A percentile compares a stretch with the other conserved stretches of the same genome.
Evolutionary conservation across 768 basidiomycete species (phyloP).

Genomic region (Leccinellum rugosiceps): DNA sequence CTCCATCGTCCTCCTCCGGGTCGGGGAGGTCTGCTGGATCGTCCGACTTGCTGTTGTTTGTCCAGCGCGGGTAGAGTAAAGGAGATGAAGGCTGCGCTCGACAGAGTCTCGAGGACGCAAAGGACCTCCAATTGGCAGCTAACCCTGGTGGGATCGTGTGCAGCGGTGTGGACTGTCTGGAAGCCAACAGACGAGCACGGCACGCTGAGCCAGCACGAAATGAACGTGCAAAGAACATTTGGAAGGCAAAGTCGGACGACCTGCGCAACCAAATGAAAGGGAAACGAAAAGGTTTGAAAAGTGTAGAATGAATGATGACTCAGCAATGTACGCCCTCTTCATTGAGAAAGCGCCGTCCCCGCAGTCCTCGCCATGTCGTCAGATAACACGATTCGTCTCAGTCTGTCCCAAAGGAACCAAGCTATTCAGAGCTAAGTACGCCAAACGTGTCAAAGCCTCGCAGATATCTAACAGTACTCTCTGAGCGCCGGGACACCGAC

Average conservation of each 20-base stretch:
- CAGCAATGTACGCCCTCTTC: neutral
- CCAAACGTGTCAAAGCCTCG: no score
- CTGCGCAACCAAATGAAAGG: constrained; percentile 13
- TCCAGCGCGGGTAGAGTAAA: constrained; percentile 37
- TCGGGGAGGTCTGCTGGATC: constrained; percentile 25
- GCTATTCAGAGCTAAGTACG: no score
- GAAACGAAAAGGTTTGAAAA: neutral
- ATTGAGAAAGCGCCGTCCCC: no score
- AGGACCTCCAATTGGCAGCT: constrained; percentile 17
- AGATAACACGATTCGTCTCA: no score
- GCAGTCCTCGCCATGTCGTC: no score
- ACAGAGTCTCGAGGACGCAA: constrained; percentile 23
- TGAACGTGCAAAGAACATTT: constrained; percentile 23
- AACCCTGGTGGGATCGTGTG: constrained; percentile 8
- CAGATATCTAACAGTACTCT: no score
- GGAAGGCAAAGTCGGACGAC: constrained; percentile 9
- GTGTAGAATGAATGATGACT: neutral
- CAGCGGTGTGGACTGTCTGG: constrained; percentile 2
- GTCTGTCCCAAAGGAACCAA: no score
- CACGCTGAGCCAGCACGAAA: constrained; percentile 14
- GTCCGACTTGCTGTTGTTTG: constrained; percentile 32
- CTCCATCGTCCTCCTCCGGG: constrained; percentile 22
- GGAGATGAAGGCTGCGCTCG: constrained; percentile 32
- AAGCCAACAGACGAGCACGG: constrained; percentile 12
- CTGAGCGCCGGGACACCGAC: no score